Percentiles rank a stretch among this genome's conserved stretches.
phyloP scores from a whole-genome alignment of 2,329 filamentous ascomycete species.

The Phyllosticta paracitricarpa region DNA sequence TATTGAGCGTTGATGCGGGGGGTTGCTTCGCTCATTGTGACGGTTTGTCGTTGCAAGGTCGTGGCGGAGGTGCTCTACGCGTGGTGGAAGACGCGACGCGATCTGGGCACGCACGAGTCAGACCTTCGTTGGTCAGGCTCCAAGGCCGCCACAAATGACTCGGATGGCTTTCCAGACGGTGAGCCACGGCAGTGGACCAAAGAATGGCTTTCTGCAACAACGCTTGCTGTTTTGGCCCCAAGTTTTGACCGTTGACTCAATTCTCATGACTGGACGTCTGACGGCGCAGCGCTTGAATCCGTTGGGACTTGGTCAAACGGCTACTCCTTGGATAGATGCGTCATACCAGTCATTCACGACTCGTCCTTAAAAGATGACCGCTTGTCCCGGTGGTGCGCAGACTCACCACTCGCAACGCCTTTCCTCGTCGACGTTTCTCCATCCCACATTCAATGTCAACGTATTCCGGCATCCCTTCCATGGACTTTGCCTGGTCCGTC shows the following conservation, averaged over 20 bases:
- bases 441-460: conserved; percentile 8
- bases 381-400: neutral
- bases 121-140: neutral
- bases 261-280: neutral
- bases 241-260: neutral
- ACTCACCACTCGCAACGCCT: neutral
- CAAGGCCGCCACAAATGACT: neutral
- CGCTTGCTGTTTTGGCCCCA: neutral
- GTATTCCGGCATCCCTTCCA: conserved; percentile 1
- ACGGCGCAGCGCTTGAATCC: too few species aligned
- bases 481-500: conserved; percentile 12
- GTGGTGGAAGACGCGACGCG: neutral
- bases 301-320: too few species aligned
- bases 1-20: conserved; percentile 76
- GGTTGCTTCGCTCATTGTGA: conserved; percentile 58
- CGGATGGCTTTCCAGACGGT: neutral
- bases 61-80: neutral
- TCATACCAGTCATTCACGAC: neutral
- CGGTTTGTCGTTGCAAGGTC: neutral
- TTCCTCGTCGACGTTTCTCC: neutral
- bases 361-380: neutral
- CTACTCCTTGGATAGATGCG: neutral
- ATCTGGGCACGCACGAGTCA: neutral
- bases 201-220: neutral
- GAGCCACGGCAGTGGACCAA: neutral